A percentile compares a stretch with the other conserved stretches of the same genome.
Evolutionary conservation across 1,284 basidiomycete genomes (phyloP).

Genomic region (Clitocybe nebularis): DNA sequence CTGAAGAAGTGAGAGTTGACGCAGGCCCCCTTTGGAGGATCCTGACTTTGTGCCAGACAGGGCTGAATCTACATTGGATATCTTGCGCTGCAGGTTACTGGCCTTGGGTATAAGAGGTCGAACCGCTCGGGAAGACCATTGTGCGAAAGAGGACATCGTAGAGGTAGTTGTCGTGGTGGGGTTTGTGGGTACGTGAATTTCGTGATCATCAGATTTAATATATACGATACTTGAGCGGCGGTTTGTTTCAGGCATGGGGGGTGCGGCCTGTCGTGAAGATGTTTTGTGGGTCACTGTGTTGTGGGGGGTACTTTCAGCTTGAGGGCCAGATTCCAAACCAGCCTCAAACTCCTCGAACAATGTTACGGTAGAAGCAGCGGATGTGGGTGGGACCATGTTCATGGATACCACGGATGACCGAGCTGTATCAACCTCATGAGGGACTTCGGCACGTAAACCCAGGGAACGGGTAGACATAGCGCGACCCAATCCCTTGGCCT

Average conservation of each 20-base stretch:
- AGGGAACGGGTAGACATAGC: constrained; percentile 42
- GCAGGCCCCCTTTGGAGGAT: constrained; percentile 44
- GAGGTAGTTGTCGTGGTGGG: constrained; percentile 27
- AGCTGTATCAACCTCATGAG: constrained; percentile 41
- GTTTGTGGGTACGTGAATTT: constrained; percentile 23
- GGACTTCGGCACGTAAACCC: constrained; percentile 47
- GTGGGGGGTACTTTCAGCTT: constrained; percentile 61
- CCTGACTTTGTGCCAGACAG: constrained; percentile 27
- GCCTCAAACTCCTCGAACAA: constrained; percentile 56
- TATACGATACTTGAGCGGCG: constrained; percentile 60
- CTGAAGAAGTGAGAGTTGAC: constrained; percentile 60
- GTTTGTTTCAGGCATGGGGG: constrained; percentile 30
- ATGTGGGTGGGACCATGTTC: constrained; percentile 35
- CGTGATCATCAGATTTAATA: constrained; percentile 53
- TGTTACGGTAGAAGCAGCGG: constrained; percentile 55
- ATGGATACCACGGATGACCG: constrained; percentile 49
- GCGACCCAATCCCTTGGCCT: constrained; percentile 27
- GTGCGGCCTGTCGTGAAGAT: constrained; percentile 30
- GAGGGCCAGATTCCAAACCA: constrained; percentile 40
- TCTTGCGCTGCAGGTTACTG: constrained; percentile 41
- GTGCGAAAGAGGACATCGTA: constrained; percentile 33
- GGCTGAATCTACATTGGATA: constrained; percentile 28
- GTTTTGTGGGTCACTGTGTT: constrained; percentile 38
- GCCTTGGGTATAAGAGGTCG: constrained; percentile 49
- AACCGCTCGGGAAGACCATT: constrained; percentile 49